Evolutionary conservation across 106 monocot species (phyloP), one percentile per base, ranked within the genome.

Genomic region (Acorus gramineus): DNA sequence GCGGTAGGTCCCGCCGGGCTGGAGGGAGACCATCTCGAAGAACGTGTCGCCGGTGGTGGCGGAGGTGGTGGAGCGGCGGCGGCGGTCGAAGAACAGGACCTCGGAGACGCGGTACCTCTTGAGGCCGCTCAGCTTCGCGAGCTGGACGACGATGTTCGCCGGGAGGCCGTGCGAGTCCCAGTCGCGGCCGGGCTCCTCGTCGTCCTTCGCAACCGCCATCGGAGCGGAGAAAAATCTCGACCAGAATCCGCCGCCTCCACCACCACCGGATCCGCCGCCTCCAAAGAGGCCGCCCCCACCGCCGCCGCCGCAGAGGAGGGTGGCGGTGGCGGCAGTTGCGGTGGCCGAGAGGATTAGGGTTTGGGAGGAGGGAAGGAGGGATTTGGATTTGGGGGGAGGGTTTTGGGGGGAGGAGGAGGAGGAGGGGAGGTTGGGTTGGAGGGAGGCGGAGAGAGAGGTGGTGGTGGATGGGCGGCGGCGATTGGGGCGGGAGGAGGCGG

Each of bases 1-100:
- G 49, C 88, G 88, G 79, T 98, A 92, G 70, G 92, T 74, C 14
- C 85, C 91, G 5, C 85, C 83, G 7, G 88, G 78, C 2, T 83
- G 88, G 55, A 98, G 80, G 42, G 98, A 85, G 9, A 98, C 88
- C 98, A 98, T 98, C 75, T 92, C 98, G 66, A 92, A 98, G 83
- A 98, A 98, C 11, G 98, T 89, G 66, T 98, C 92, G 4, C 80
- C 83, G 44, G 85, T 77, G 56, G 74, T 75, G 6, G 83, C 57
- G 42, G 71, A 44, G 13, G 76, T 79, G 44, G 64, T 71, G 28
- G 28, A 28, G 0, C 77, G 49, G 0, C 81, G 67, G 4, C 83
- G 74, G 8, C 87, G 82, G 55, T 98, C 98, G 50, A 78, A 89
- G 75, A 92, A 98, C 4, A 88, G 64, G 69, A 98, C 74, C 54